These are phyloP conservation scores for Eragrostis nindensis DNA, from an alignment of 176 grass and related monocot genomes.

Conservation along the genomic window DNA sequence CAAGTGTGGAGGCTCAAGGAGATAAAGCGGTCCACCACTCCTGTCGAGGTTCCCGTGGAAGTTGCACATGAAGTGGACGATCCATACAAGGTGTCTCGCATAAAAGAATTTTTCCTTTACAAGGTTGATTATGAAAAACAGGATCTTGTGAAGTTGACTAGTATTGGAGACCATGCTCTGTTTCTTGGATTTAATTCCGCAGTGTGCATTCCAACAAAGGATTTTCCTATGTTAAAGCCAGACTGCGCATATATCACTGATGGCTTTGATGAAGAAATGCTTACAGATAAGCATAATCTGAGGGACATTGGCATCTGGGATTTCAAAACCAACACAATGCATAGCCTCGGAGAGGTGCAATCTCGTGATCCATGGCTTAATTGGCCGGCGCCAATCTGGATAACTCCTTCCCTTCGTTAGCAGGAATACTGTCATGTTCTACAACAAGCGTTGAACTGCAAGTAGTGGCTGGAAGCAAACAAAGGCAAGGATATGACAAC, in stretches of 20 bases:
- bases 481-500: no score
- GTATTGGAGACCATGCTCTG: background rate
- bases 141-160: background rate
- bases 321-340: background rate
- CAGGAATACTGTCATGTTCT: no score
- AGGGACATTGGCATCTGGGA: constrained; percentile 7
- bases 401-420: no score
- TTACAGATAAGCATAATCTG: background rate
- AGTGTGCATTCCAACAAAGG: background rate
- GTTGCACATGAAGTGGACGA: background rate
- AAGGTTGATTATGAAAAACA: background rate
- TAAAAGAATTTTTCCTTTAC: background rate
- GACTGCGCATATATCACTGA: background rate
- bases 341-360: background rate
- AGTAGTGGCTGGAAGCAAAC: no score
- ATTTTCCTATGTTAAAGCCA: background rate
- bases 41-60: background rate
- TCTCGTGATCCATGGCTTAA: background rate
- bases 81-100: background rate
- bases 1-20: constrained; percentile 8
- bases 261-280: no score
- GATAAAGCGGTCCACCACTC: background rate
- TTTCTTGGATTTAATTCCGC: background rate
- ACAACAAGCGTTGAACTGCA: no score
- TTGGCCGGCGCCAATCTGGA: background rate